phyloP scores from a whole-genome alignment of 2,329 filamentous ascomycete species.

The Ophiostoma sp. region DNA sequence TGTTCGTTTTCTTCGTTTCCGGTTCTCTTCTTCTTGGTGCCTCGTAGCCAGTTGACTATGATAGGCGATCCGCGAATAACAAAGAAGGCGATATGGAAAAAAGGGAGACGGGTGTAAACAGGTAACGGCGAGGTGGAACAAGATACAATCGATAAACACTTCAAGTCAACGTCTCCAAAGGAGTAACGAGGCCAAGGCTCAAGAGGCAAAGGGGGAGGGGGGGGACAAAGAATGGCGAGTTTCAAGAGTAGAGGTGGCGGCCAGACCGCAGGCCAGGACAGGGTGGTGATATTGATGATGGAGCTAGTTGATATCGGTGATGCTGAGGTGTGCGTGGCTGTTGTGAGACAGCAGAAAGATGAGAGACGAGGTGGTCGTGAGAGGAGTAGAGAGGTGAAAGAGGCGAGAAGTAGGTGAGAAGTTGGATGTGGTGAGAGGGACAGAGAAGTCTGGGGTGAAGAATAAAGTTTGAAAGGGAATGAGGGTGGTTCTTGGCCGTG shows the following conservation, averaged over 20 bases:
- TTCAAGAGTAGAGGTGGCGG: conserved; percentile 10
- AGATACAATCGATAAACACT: neutral
- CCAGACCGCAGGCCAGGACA: neutral
- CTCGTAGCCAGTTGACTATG: neutral
- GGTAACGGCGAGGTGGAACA: neutral
- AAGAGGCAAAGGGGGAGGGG: neutral
- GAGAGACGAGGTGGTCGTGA: neutral
- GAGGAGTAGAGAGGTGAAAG: neutral
- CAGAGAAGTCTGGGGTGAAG: neutral
- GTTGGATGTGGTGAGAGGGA: neutral
- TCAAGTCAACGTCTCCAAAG: neutral
- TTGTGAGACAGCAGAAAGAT: neutral
- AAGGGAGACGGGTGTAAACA: neutral
- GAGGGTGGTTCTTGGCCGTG: neutral
- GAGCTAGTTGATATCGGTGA: conserved; percentile 11
- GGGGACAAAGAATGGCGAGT: conserved; percentile 1
- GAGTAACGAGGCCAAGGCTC: neutral
- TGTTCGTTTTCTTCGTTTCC: neutral
- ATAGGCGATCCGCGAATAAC: neutral
- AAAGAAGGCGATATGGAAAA: neutral
- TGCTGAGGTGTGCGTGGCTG: neutral
- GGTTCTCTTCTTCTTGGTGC: neutral
- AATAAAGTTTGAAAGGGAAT: neutral
- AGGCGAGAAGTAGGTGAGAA: neutral
- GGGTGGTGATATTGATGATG: neutral